These are phyloP conservation scores for Candida stauntonica DNA, from an alignment of 805 yeast genomes.

Conservation along the genomic window DNA sequence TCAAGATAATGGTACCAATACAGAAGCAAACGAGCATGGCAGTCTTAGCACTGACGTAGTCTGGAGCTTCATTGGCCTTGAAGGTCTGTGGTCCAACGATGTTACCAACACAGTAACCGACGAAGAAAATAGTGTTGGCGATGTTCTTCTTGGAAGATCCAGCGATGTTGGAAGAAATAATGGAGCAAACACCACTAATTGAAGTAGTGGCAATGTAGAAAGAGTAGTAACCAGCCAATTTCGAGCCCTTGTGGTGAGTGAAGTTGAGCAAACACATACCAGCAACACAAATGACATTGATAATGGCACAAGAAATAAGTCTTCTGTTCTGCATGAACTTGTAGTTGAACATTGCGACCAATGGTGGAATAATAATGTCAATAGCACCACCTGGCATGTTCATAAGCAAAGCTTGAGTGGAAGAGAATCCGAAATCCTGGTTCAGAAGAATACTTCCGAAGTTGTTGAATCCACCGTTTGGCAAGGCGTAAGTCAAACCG, in stretches of 20 bases:
- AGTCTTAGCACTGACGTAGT: slow-evolving; percentile 48
- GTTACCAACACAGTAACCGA: slow-evolving; percentile 65
- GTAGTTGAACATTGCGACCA: slow-evolving; percentile 9
- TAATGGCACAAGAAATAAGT: slow-evolving; percentile 5
- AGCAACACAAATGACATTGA: slow-evolving; percentile 4
- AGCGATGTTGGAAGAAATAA: slow-evolving; percentile 48
- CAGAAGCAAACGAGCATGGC: slow-evolving; percentile 21
- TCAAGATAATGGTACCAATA: slow-evolving; percentile 32
- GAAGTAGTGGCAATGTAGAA: slow-evolving; percentile 33
- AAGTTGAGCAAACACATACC: slow-evolving; percentile 16
- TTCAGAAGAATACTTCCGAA: slow-evolving; percentile 18
- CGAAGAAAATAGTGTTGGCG: slow-evolving; percentile 51
- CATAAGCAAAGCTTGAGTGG: slow-evolving; percentile 20
- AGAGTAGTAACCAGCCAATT: slow-evolving; percentile 27
- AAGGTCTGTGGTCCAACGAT: slow-evolving; percentile 74
- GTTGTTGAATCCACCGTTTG: slow-evolving; percentile 45
- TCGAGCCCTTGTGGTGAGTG: slow-evolving; percentile 15
- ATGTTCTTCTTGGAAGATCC: slow-evolving; percentile 70
- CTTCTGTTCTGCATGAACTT: slow-evolving; percentile 7
- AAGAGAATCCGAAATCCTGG: slow-evolving; percentile 15
- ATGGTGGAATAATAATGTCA: slow-evolving; percentile 28
- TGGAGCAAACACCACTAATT: slow-evolving; percentile 30
- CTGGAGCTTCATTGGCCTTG: slow-evolving; percentile 50
- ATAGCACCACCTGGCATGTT: slow-evolving; percentile 31
- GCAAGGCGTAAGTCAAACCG: slow-evolving; percentile 40